phyloP scores from a whole-genome alignment of 2,329 filamentous ascomycete species.

The Seiridium unicorne region DNA sequence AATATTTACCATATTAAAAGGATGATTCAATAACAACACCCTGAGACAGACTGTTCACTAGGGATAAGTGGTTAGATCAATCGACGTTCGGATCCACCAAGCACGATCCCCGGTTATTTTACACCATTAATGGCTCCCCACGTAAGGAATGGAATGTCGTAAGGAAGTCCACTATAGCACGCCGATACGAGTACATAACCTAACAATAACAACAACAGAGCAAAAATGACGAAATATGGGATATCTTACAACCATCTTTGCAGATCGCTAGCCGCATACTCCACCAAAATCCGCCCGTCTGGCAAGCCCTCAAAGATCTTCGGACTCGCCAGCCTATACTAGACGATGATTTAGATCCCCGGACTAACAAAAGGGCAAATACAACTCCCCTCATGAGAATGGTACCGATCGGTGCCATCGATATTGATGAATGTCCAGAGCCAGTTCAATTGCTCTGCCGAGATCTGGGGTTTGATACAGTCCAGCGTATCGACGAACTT shows the following conservation, averaged over 20 bases:
- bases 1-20: background rate
- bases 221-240: constrained; percentile 22
- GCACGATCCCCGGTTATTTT: constrained; percentile 15
- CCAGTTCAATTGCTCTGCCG: background rate
- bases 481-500: background rate
- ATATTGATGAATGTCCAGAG: background rate
- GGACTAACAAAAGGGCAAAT: background rate
- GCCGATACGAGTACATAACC: too few relatives aligned
- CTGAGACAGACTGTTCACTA: background rate
- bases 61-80: background rate
- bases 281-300: constrained; percentile 7
- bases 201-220: background rate
- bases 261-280: constrained; percentile 18
- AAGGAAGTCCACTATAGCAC: background rate
- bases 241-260: constrained; percentile 23
- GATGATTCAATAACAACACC: background rate
- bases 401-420: background rate
- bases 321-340: constrained; percentile 12
- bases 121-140: constrained; percentile 19
- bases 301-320: constrained; percentile 18
- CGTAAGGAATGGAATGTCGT: constrained; percentile 17
- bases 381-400: constrained; percentile 4
- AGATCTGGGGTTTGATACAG: background rate
- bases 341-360: background rate
- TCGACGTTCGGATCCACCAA: background rate